phyloP scores from a whole-genome alignment of 2,329 filamentous ascomycete genomes.

The Monosporascus ibericus region DNA sequence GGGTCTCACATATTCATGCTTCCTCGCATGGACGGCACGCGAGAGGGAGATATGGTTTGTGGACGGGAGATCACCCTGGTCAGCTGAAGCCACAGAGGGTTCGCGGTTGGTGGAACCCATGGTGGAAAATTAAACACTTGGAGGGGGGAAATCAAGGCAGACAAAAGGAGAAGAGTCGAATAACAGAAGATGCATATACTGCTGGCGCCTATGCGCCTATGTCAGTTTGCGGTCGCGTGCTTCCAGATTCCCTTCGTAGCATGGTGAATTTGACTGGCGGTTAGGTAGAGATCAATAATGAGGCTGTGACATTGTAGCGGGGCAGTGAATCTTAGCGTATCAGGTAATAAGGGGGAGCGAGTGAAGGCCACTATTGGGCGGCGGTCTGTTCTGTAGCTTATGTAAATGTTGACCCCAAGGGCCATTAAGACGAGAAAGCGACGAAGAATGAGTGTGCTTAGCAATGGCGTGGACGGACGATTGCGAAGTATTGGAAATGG shows the following conservation, averaged over 20 bases:
- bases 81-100: conserved; percentile 29
- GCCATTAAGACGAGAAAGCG: neutral
- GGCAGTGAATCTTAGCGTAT: conserved; percentile 1
- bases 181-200: neutral
- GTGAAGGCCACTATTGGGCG: too few relatives aligned
- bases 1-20: conserved; percentile 71
- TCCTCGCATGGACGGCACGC: conserved; percentile 62
- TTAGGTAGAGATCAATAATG: neutral
- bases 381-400: neutral
- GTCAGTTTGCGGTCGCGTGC: conserved; percentile 12
- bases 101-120: conserved; percentile 22
- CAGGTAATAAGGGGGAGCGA: too few relatives aligned
- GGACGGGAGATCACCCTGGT: conserved; percentile 37
- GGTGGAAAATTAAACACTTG: neutral
- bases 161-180: neutral
- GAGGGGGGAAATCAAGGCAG: neutral
- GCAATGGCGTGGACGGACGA: too few relatives aligned
- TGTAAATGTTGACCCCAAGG: too few relatives aligned
- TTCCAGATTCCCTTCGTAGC: conserved; percentile 2
- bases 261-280: conserved; percentile 5
- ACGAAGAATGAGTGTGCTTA: neutral
- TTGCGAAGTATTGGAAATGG: too few relatives aligned
- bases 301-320: conserved; percentile 12
- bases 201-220: conserved; percentile 10
- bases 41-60: conserved; percentile 54